Evolutionary conservation across 176 grass and related monocot genomes (phyloP), one percentile per base, ranked within the genome.

Genomic region (Zizania latifolia): DNA sequence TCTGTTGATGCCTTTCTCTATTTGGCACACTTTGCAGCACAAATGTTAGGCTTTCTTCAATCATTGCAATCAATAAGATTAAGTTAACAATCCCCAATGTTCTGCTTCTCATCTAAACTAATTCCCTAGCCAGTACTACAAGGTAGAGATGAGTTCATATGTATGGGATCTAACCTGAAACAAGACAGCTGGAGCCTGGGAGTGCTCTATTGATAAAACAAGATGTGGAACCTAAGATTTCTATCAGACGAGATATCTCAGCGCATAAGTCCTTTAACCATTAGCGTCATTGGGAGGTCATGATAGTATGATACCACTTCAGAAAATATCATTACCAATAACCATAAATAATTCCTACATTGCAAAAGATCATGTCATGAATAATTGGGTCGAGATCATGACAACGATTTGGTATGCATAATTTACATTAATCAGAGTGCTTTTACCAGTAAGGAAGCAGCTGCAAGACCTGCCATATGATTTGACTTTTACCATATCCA

Each of bases 331-430:
- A 74, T 36, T 0, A 68, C 28, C 61, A 74, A 44, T 0, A 62
- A 35, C 33, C 36, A 58, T 16, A 72, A 34, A 78, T 31, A 2
- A 34, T 72, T 50, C 74, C 75, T 87, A 74, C 61, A 74, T 8
- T 62, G 26, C 1, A 62, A 79, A 55, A 29, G 10, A 68, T 39
- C n/a, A 21, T 43, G 32, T 39, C 40, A 73, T 34, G 2, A 76
- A 22, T 70, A n/a, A 58, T 59, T n/a, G 6, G 8, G 45, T 61
- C 22, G 58, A 78, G 58, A 82, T 32, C 2, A 0, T 62, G 38
- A 45, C 24, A 28, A 13, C 7, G 21, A 43, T 30, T 71, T 69
- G 29, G 30, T 57, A 67, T 60, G 39, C 10, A 69, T 21, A 44
- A 23, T 63, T 71, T 57, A 62, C 19, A 28, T 50, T 22, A 17